Percentiles rank a stretch among this genome's conserved stretches.
These are phyloP conservation scores for Lecanicillium sp. DNA, from an alignment of 2,329 filamentous ascomycete genomes.

Conservation along the genomic window DNA sequence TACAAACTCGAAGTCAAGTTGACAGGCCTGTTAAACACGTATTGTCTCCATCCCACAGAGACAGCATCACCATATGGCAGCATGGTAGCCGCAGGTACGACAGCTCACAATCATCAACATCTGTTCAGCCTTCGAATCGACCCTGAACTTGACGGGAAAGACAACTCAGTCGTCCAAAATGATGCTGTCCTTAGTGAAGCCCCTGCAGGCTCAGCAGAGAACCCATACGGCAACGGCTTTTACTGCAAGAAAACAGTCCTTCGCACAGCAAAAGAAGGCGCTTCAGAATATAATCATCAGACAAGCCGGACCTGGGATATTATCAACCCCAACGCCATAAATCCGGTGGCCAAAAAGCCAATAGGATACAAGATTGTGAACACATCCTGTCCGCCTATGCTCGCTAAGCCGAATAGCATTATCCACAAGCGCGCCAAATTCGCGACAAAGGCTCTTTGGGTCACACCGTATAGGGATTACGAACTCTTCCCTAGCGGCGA, in stretches of 20 bases:
- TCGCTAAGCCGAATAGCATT: constrained; percentile 29
- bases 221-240: constrained; percentile 68
- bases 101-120: constrained; percentile 63
- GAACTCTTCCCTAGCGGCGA: constrained; percentile 32
- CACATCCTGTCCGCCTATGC: constrained; percentile 37
- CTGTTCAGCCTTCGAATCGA: constrained; percentile 59
- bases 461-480: constrained; percentile 32
- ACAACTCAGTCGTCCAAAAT: constrained; percentile 60
- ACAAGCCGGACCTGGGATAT: constrained; percentile 32
- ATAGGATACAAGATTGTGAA: constrained; percentile 38
- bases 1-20: constrained; percentile 51
- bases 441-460: constrained; percentile 31
- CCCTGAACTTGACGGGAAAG: constrained; percentile 52
- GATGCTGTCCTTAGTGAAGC: constrained; percentile 55
- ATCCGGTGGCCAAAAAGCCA: constrained; percentile 30
- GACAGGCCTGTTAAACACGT: constrained; percentile 35
- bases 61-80: constrained; percentile 43
- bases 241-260: constrained; percentile 26
- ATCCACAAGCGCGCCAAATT: constrained; percentile 31
- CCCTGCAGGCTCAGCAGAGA: constrained; percentile 57
- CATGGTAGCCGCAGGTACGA: constrained; percentile 50
- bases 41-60: constrained; percentile 29
- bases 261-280: constrained; percentile 13
- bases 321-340: constrained; percentile 30
- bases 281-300: constrained; percentile 15